Evolutionary conservation across 2,329 filamentous ascomycete species (phyloP), one percentile per base, ranked within the genome.

Genomic region (Exophiala viscosa): DNA sequence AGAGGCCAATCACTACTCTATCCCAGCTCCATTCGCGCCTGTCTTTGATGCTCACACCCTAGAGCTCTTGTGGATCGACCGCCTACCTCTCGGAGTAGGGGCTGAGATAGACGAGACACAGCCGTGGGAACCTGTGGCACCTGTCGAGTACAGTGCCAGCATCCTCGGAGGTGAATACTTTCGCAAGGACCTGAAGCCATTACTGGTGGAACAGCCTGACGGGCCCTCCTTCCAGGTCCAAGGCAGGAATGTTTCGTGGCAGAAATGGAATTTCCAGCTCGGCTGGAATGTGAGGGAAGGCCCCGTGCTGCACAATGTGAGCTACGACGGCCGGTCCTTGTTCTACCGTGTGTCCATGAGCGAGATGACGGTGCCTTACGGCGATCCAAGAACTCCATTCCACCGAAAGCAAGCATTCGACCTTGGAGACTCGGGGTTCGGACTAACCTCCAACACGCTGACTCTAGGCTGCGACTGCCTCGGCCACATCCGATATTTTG

Each of bases 361-460:
- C 57, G 86, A 90, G 66, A 86, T 89, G 80, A 80, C 80, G 1
- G 83, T 87, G 0, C 83, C 83, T 0, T 88, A 88, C 59, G 83
- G 74, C 2, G 85, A 88, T 60, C 82, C 82, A 1, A 77, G 85
- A 1, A 70, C 76, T 0, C 85, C 84, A 0, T 87, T 81, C 64
- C 82, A 85, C 47, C 77, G 84, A 38, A 88, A 89, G 65, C 81
- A 84, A 48, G 85, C 85, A 1, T 88, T 89, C 61, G 85, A 88
- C 60, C 80, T 88, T 54, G 86, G 86, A 6, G 84, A 88, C 53
- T 82, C 78, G 8, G 85, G 85, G 4, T 80, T 82, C 18, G 86
- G 86, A 2, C 77, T 81, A 43, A 81, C 77, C 42, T 81, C 83
- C 13, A 89, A 89, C 64, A 86, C 87, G 57, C 74, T 88, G 1